phyloP scores from a whole-genome alignment of 176 grass and related monocot species.

The Ampelocalamus luodianensis region DNA sequence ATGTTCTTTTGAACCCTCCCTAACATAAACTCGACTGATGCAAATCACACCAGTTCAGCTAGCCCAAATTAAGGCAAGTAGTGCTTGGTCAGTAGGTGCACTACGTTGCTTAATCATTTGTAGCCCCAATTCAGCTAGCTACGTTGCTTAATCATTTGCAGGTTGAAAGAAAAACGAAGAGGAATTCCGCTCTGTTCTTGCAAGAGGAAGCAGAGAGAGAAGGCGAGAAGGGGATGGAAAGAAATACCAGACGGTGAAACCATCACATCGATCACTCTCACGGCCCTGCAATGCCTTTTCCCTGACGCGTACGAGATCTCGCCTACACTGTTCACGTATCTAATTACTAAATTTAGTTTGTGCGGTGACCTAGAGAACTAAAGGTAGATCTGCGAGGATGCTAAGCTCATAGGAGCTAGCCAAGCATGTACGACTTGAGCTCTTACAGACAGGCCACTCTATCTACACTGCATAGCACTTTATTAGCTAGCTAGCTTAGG shows the following conservation, averaged over 20 bases:
- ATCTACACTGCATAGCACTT: too few species aligned
- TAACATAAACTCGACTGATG: neutral
- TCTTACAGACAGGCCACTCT: neutral
- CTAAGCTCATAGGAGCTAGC: neutral
- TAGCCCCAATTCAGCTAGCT: too few species aligned
- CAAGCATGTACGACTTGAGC: neutral
- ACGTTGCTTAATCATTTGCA: too few species aligned
- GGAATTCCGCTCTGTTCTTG: neutral
- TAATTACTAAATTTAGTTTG: neutral
- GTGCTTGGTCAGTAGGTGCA: too few species aligned
- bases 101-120: neutral
- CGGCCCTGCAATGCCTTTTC: too few species aligned
- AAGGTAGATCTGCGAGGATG: neutral
- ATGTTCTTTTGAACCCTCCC: constrained; percentile 1
- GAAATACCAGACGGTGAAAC: too few species aligned
- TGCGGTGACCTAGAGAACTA: neutral
- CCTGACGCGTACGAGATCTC: neutral
- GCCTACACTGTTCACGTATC: neutral
- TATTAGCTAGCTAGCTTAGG: too few species aligned
- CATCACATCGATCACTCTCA: too few species aligned
- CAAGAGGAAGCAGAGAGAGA: too few species aligned
- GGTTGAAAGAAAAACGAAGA: neutral
- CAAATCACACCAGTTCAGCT: neutral
- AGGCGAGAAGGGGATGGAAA: too few species aligned
- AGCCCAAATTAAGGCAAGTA: too few species aligned